Conservation (phyloP, 176 grass and related monocot genomes). For the Puya raimondii region DNA sequence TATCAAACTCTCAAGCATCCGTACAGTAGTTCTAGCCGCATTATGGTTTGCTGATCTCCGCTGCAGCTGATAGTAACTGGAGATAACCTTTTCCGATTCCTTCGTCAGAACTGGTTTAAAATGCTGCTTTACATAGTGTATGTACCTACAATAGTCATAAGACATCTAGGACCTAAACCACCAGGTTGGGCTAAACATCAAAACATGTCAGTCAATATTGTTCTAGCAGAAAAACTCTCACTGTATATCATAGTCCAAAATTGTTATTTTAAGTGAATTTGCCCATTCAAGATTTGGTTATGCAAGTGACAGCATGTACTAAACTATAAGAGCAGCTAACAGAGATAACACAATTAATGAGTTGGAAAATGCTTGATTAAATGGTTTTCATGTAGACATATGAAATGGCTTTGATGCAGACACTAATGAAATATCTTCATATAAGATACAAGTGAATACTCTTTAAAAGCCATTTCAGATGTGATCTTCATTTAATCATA, state of each 20-base stretch:
- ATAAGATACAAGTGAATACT: too few species aligned
- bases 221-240: background rate
- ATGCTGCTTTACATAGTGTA: slow-evolving; percentile 57
- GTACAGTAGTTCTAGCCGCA: slow-evolving; percentile 90
- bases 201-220: background rate
- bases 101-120: slow-evolving; percentile 86
- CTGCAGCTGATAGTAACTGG: slow-evolving; percentile 87
- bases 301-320: background rate
- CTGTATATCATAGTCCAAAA: background rate
- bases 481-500: too few species aligned
- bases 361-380: too few species aligned
- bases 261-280: background rate
- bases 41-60: slow-evolving; percentile 70
- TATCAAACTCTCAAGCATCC: slow-evolving; percentile 97
- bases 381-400: too few species aligned
- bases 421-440: too few species aligned
- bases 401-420: too few species aligned
- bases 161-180: background rate
- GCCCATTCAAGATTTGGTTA: background rate
- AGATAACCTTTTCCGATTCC: slow-evolving; percentile 69
- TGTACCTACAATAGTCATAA: slow-evolving; percentile 45
- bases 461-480: too few species aligned
- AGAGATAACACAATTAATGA: too few species aligned
- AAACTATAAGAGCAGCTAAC: background rate
- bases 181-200: background rate